phyloP scores from a whole-genome alignment of 129 eudicot genomes.

The sunflower (Helianthus annuus) region DNA sequence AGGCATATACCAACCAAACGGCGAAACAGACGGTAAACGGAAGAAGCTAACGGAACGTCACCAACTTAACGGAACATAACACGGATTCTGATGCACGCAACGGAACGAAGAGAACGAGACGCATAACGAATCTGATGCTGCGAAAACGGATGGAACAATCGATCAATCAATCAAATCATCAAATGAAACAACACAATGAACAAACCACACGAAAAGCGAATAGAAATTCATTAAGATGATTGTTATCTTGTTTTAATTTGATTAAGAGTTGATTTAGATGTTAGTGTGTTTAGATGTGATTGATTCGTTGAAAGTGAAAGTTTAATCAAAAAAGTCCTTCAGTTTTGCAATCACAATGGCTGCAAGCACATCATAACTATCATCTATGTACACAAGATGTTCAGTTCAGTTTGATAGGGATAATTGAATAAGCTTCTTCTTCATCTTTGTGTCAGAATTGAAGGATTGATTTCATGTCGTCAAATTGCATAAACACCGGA shows the following conservation, averaged over 20 bases:
- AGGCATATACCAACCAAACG: slow-evolving; percentile 26
- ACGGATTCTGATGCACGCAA: slow-evolving; percentile 26
- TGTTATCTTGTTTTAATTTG: neutral
- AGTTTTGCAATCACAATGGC: slow-evolving; percentile 41
- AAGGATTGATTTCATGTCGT: slow-evolving; percentile 34
- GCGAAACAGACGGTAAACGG: slow-evolving; percentile 30
- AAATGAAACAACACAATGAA: slow-evolving; percentile 28
- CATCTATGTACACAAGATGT: slow-evolving; percentile 39
- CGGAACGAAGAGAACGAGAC: slow-evolving; percentile 23
- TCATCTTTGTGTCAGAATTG: slow-evolving; percentile 37
- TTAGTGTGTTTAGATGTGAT: slow-evolving; percentile 10
- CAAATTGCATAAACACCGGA: slow-evolving; percentile 22
- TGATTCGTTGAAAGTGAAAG: slow-evolving; percentile 16
- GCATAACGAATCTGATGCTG: slow-evolving; percentile 32
- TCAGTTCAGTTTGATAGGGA: slow-evolving; percentile 27
- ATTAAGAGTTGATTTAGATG: slow-evolving; percentile 14
- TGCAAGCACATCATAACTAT: slow-evolving; percentile 41
- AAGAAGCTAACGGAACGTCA: slow-evolving; percentile 26
- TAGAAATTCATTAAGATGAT: neutral
- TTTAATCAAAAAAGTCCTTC: slow-evolving; percentile 39
- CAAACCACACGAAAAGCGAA: slow-evolving; percentile 20
- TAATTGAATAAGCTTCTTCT: slow-evolving; percentile 39
- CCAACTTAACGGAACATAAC: slow-evolving; percentile 30
- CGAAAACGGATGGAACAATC: slow-evolving; percentile 35
- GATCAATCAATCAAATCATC: no score